Conservation (phyloP, 768 basidiomycete genomes). For the Psilocybe subaeruginosa region DNA sequence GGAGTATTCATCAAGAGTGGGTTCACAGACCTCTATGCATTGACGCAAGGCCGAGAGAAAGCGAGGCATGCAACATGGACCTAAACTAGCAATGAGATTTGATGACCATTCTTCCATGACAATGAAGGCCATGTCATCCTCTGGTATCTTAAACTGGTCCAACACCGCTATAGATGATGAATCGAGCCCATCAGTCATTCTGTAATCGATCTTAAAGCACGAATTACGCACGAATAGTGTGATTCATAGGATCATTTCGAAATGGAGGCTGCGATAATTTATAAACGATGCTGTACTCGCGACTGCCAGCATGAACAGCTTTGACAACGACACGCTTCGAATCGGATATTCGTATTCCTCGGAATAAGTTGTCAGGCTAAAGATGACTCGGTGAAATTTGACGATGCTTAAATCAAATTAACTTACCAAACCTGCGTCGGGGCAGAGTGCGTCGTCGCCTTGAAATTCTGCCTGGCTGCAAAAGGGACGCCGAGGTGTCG, state of each 20-base stretch:
- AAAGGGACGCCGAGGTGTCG: constrained; percentile 17
- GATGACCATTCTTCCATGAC: constrained; percentile 85
- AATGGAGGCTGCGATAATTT: constrained; percentile 55
- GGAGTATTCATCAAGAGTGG: background rate
- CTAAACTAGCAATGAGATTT: constrained; percentile 51
- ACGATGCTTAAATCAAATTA: background rate
- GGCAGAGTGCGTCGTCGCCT: constrained; percentile 63
- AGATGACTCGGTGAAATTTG: constrained; percentile 6
- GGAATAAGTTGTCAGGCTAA: constrained; percentile 75
- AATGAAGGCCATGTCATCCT: constrained; percentile 63
- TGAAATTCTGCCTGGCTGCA: constrained; percentile 15
- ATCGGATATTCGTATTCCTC: constrained; percentile 57
- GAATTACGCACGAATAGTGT: constrained; percentile 67
- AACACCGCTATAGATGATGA: constrained; percentile 53
- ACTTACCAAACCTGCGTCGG: constrained; percentile 72
- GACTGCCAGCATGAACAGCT: constrained; percentile 65
- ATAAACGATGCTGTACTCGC: constrained; percentile 63
- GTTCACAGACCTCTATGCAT: constrained; percentile 60
- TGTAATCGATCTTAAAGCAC: background rate
- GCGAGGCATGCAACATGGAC: constrained; percentile 51
- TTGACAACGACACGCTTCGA: constrained; percentile 64
- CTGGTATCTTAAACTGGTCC: constrained; percentile 57
- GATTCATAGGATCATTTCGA: constrained; percentile 67
- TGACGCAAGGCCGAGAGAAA: constrained; percentile 65
- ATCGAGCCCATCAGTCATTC: background rate